These are phyloP conservation scores for Alternaria solani DNA, from an alignment of 2,329 filamentous ascomycete species.

Conservation along the genomic window DNA sequence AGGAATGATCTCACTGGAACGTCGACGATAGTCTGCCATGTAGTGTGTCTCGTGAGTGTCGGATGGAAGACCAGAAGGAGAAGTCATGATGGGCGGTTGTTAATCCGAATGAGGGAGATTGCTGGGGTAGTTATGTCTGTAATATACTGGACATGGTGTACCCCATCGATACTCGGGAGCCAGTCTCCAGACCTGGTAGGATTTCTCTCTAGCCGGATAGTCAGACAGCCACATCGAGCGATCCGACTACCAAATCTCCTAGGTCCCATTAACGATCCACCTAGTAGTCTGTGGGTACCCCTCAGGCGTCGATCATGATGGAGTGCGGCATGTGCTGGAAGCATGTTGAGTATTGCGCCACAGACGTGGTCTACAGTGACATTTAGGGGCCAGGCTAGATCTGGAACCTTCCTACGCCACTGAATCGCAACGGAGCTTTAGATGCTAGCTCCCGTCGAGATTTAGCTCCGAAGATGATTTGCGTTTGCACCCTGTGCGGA, in stretches of 20 bases:
- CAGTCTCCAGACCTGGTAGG: slow-evolving; percentile 12
- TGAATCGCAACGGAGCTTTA: neutral
- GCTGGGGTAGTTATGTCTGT: slow-evolving; percentile 3
- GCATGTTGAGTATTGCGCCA: slow-evolving; percentile 13
- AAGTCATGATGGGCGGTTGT: slow-evolving; percentile 6
- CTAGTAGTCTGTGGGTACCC: neutral
- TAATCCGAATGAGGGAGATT: neutral
- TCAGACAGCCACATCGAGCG: slow-evolving; percentile 12
- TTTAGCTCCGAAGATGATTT: neutral
- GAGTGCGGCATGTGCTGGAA: slow-evolving; percentile 1
- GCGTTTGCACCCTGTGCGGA: neutral
- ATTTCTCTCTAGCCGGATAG: slow-evolving; percentile 4
- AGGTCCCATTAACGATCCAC: slow-evolving; percentile 12
- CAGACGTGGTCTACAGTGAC: slow-evolving; percentile 10
- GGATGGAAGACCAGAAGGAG: slow-evolving; percentile 6
- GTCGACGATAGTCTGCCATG: slow-evolving; percentile 3
- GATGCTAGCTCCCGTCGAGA: slow-evolving; percentile 6
- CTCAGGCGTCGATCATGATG: slow-evolving; percentile 14
- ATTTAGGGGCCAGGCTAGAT: slow-evolving; percentile 9
- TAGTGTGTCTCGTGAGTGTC: neutral
- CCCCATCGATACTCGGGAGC: slow-evolving; percentile 12
- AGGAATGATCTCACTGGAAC: slow-evolving; percentile 12
- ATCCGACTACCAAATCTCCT: slow-evolving; percentile 9
- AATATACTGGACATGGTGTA: slow-evolving; percentile 5
- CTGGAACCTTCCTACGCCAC: slow-evolving; percentile 3